These are phyloP conservation scores for Saccharomycopsis javanensis DNA, from an alignment of 805 yeast genomes.

Conservation along the genomic window DNA sequence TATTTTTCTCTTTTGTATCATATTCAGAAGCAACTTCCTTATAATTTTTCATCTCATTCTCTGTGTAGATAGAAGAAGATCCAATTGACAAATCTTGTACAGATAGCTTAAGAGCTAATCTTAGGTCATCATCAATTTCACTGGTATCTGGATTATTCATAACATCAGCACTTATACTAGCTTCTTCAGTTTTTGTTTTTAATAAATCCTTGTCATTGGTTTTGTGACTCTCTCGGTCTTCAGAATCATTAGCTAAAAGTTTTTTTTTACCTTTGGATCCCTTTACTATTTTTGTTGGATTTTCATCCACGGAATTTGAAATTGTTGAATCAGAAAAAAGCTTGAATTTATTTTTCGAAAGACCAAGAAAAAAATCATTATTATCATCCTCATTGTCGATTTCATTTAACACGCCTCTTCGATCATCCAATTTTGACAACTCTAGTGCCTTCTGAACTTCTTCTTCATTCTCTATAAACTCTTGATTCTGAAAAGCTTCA, in stretches of 20 bases:
- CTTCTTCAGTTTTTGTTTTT: background rate
- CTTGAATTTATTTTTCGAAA: background rate
- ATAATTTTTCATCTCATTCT: background rate
- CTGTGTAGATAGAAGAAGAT: background rate
- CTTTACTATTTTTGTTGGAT: background rate
- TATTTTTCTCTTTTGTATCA: background rate
- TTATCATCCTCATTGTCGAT: background rate
- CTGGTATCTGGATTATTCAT: background rate
- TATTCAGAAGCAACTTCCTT: background rate
- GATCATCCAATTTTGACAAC: conserved; percentile 8
- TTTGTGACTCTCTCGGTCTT: background rate
- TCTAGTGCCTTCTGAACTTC: conserved; percentile 11
- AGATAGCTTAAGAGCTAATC: conserved; percentile 5
- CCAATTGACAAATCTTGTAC: background rate
- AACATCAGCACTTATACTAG: no score
- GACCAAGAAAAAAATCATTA: background rate
- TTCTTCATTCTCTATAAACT: conserved; percentile 3
- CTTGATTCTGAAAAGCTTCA: background rate
- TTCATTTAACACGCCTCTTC: background rate
- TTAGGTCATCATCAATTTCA: background rate
- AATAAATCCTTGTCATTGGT: no score
- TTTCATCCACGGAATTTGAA: background rate
- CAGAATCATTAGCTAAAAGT: background rate
- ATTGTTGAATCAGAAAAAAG: background rate
- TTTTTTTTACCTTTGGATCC: background rate